Base-by-base conservation (phyloP, 345 rosid genomes). In the Hirschfeldia incana region DNA sequence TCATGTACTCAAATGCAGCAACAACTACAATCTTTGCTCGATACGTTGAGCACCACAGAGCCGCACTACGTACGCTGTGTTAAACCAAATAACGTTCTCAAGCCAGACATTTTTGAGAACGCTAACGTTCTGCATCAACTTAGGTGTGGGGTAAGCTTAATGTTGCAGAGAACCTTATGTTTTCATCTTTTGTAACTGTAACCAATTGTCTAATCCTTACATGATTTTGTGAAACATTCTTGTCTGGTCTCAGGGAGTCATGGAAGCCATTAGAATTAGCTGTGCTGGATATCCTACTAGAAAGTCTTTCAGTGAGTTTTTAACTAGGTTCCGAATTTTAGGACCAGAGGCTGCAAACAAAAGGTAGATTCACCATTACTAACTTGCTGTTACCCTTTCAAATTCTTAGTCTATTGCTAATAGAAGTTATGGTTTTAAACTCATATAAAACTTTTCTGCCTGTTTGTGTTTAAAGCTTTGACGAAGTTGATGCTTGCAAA, bases 221-320 rank as follows among this genome's bases (percentile, higher is more conserved):
- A n/a, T 73, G 59, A n/a, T 26, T 51, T 16, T 59, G 53, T 80
- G 61, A 32, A 69, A 34, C 53, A 36, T 68, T 9, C 34, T 5
- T 73, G 70, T 51, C 42, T 82, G 55, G 58, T 44, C 60, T 65
- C 82, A 95, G 99, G 99, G 99, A 37, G 99, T 95, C 81, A 86
- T 95, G 97, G 99, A 95, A 78, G 99, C 99, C 78, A 93, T 95
- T 83, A 86, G 99, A 84, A 95, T 95, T 76, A 95, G 99, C 77
- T 93, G 98, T 82, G 99, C 97, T 36, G 99, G 99, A 63, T 93
- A 85, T 84, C 99, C 99, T 64, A 90, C 99, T 75, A 86, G 99
- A 85, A 95, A 86, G 84, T 69, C 85, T 11, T 95, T 95, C 83
- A 76, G 77, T 70, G 98, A 95, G 81, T 93, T 95, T 76, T 44